Evolutionary conservation across 129 eudicot species (phyloP).

Genomic region (Pulicaria dysenterica): DNA sequence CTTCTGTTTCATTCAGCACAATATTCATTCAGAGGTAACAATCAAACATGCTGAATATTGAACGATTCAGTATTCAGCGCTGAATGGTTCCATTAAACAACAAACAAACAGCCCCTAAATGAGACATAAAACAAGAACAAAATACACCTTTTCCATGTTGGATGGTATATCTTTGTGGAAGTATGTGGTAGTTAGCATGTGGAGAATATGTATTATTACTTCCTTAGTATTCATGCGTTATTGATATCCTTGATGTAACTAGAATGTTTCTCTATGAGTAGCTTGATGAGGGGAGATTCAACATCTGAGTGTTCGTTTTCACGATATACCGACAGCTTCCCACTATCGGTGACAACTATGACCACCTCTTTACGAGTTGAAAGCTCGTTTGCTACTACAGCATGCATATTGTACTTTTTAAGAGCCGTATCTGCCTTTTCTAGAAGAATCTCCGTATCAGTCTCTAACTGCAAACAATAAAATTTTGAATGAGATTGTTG

Average conservation of each 20-base stretch:
- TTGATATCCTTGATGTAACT: slow-evolving; percentile 44
- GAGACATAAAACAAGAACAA: background rate
- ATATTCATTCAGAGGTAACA: no score
- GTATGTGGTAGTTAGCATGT: slow-evolving; percentile 7
- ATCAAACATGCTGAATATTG: no score
- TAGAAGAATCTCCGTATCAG: slow-evolving; percentile 70
- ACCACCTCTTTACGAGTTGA: slow-evolving; percentile 89
- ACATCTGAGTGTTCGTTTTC: slow-evolving; percentile 57
- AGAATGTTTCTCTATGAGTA: slow-evolving; percentile 66
- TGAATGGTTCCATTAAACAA: no score
- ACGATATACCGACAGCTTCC: slow-evolving; percentile 52
- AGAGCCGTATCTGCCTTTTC: slow-evolving; percentile 83
- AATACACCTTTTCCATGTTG: slow-evolving; percentile 4
- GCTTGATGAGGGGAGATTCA: slow-evolving; percentile 71
- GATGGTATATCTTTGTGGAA: slow-evolving; percentile 11
- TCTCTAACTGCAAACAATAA: slow-evolving; percentile 67
- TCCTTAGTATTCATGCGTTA: slow-evolving; percentile 25
- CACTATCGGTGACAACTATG: slow-evolving; percentile 53
- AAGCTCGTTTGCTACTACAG: slow-evolving; percentile 93
- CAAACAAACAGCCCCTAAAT: no score
- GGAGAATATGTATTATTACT: slow-evolving; percentile 18
- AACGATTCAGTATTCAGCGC: no score
- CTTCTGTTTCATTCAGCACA: no score
- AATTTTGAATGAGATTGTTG: background rate
- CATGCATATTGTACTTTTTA: slow-evolving; percentile 76